Percentiles rank a stretch among this genome's conserved stretches.
Evolutionary conservation across 441 rosid genomes (phyloP).

Genomic region (Syzygium malaccense): DNA sequence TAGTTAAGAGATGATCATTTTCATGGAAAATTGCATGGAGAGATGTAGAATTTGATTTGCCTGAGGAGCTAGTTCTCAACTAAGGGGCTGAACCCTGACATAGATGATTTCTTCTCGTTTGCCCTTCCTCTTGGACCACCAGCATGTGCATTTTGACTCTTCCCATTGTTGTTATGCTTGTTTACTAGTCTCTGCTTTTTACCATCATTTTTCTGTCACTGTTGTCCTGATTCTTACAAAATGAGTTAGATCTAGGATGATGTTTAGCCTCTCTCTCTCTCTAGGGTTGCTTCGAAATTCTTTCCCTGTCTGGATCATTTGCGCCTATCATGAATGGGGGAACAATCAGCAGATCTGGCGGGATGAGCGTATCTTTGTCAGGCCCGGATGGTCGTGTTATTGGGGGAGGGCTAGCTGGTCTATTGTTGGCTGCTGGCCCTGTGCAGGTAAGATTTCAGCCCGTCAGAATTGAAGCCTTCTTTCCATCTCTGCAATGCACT

Average conservation of each 20-base stretch:
- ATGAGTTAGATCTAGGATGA: neutral
- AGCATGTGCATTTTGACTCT: neutral
- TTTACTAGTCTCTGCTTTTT: neutral
- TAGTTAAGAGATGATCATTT: neutral
- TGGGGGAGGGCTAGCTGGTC: slow-evolving; percentile 96
- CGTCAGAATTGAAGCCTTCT: neutral
- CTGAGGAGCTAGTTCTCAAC: neutral
- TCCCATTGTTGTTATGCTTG: neutral
- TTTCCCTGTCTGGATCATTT: slow-evolving; percentile 83
- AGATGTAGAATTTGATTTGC: neutral
- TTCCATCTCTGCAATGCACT: neutral
- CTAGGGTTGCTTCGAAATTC: slow-evolving; percentile 95
- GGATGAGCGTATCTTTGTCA: slow-evolving; percentile 92
- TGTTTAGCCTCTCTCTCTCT: neutral
- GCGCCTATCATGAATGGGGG: slow-evolving; percentile 72
- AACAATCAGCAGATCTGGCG: slow-evolving; percentile 77
- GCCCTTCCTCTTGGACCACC: neutral
- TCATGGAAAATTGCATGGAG: neutral
- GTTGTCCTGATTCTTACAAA: neutral
- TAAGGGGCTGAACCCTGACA: neutral
- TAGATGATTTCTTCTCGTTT: neutral
- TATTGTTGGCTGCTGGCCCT: slow-evolving; percentile 89
- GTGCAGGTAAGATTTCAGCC: slow-evolving; percentile 55
- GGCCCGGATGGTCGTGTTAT: slow-evolving; percentile 90
- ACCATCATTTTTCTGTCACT: neutral